Conservation (phyloP, 495 filamentous ascomycete genomes). For the Endocarpon pusillum region DNA sequence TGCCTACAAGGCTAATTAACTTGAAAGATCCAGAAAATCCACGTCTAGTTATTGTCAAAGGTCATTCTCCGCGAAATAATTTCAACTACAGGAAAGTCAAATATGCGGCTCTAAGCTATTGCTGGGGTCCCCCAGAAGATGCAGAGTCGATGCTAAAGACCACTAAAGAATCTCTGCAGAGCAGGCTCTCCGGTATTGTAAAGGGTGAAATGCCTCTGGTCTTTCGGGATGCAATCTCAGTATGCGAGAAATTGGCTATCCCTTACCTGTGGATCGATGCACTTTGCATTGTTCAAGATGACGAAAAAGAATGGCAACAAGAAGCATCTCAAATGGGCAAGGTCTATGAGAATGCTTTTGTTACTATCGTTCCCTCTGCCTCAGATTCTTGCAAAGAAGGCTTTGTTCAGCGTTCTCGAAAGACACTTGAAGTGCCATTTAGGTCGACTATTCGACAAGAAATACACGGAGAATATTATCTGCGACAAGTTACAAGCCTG, state of each 20-base stretch:
- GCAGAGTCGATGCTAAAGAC: neutral
- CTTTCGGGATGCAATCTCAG: conserved; percentile 9
- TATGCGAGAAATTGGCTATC: conserved; percentile 6
- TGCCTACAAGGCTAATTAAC: neutral
- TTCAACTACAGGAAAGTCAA: neutral
- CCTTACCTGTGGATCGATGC: conserved; percentile 15
- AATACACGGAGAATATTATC: neutral
- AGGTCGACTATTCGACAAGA: neutral
- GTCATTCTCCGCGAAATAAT: neutral
- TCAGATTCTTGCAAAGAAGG: conserved; percentile 2
- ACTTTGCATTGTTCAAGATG: conserved; percentile 14
- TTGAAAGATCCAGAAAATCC: neutral
- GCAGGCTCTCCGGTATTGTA: neutral
- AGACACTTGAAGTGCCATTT: neutral
- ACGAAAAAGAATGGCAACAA: conserved; percentile 9
- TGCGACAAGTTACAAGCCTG: neutral
- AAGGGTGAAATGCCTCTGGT: conserved; percentile 2
- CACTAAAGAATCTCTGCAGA: neutral
- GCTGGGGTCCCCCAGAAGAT: neutral
- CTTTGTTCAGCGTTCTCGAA: neutral
- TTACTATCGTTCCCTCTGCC: conserved; percentile 8
- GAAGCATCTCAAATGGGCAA: conserved; percentile 8
- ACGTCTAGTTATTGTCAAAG: neutral
- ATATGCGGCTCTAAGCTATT: conserved; percentile 4
- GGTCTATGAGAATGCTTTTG: conserved; percentile 9